phyloP scores from a whole-genome alignment of 1,139 yeast species.

The Wickerhamomyces sp. region DNA sequence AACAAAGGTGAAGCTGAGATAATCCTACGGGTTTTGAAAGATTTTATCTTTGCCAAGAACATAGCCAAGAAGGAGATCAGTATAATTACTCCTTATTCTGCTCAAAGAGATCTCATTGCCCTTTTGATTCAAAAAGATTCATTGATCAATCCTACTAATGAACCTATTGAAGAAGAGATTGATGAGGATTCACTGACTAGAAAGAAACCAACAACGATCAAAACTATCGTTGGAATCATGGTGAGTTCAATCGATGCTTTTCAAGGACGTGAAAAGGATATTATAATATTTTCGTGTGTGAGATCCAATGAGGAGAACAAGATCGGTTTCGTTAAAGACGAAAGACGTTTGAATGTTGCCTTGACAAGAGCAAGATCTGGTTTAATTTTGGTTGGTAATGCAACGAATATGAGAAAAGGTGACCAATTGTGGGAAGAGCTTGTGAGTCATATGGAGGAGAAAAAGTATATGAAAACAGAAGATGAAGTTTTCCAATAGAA shows the following conservation, averaged over 20 bases:
- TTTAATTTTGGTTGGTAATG: constrained; percentile 52
- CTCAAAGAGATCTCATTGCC: constrained; percentile 63
- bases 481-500: constrained; percentile 20
- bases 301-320: constrained; percentile 45
- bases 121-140: constrained; percentile 42
- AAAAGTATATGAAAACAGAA: constrained; percentile 15
- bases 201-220: constrained; percentile 47
- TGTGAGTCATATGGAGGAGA: constrained; percentile 32
- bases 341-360: constrained; percentile 57
- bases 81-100: constrained; percentile 67
- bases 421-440: constrained; percentile 51
- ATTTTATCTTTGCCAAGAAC: constrained; percentile 48
- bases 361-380: constrained; percentile 60
- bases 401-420: constrained; percentile 41
- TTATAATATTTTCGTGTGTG: constrained; percentile 56
- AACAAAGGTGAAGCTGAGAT: constrained; percentile 48
- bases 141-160: constrained; percentile 50
- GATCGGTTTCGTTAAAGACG: constrained; percentile 55
- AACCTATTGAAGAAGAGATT: constrained; percentile 43
- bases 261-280: constrained; percentile 61
- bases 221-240: constrained; percentile 60
- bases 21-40: constrained; percentile 41
- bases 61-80: constrained; percentile 50
- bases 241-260: constrained; percentile 65
- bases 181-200: constrained; percentile 41